Base-by-base conservation (phyloP, 208 protist species). In the Acanthamoeba triangularis region DNA sequence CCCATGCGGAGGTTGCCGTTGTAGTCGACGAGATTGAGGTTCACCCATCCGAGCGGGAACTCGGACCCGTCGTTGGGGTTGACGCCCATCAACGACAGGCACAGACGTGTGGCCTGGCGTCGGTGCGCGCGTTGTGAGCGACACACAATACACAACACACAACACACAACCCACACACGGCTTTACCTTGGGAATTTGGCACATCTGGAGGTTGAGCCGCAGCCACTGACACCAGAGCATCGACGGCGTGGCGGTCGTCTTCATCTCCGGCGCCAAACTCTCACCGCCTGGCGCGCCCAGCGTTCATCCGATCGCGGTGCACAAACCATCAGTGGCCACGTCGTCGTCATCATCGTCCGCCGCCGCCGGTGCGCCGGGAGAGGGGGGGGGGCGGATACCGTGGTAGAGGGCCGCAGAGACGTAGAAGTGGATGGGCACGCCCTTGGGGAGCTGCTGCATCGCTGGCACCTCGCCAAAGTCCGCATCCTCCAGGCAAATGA, bases 11-110 rank as follows among this genome's bases (percentile, higher is more conserved):
- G 41, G 35, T 56, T 63, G 44, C n/a, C 35, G 91, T 52, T 69
- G 47, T 49, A 61, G 61, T 97, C 96, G n/a, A 61, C 20, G 18
- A 92, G 85, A 2, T 44, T 74, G 33, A 74, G 56, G 35, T 74
- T 92, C 20, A 74, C 85, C 85, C 85, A 92, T 11, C 80, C 80
- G 23, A 88, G 28, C 35, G 80, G 80, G 23, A 63, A 47, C 52
- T 65, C 80, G 30, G 80, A 49, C 35, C 20, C 69, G 69, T 80
- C 35, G 35, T 20, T n/a, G 0, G 69, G 25, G 20, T 80, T 80
- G 14, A 80, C 69, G 35, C 35, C 69, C 35, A 80, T 47, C 16
- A 80, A 1, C 20, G 69, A 49, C 10, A 80, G 11, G 69, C 69
- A 80, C 30, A 80, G 35, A 3, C 69, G 16, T 23, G 69, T 80